Base-by-base conservation (phyloP, 495 filamentous ascomycete genomes). In the Penicillium silybi region DNA sequence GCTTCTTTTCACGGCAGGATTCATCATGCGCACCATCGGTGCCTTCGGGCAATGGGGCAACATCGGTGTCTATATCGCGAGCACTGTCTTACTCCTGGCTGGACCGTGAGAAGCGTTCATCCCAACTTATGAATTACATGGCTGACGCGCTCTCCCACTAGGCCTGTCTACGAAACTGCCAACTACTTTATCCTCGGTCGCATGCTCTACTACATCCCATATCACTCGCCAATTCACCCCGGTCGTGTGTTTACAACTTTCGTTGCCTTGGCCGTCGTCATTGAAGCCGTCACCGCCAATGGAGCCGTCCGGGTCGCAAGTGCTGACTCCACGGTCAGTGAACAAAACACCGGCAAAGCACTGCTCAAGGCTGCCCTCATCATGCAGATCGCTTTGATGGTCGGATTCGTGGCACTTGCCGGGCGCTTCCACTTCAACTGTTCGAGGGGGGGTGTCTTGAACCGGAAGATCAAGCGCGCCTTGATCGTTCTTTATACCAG, bases 131-230 rank as follows among this genome's bases (percentile, higher is more conserved):
- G 26, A 19, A 7, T n/a, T 6, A 11, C 10, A 6, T 41, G 2
- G 51, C 54, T 44, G 9, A 59, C 29, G n/a, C 41, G 11, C 17
- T 16, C 15, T n/a, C 34, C 18, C 16, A 6, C 23, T 44, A 87
- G 85, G 6, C 88, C 88, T 6, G 68, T 91, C 41, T 87, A 87
- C 53, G 85, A 88, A 56, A 80, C 84, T 0, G 77, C 82, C 23
- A 88, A 93, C 63, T 93, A 90, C 67, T 77, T 88, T 56, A 80
- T 85, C 46, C 80, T 92, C 18, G 88, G 86, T 20, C 84, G 88
- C 6, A 81, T 87, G 43, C 75, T 93, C 4, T 89, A 86, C 69
- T 90, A 89, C 68, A 82, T 88, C 26, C 89, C 89, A 0, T 86
- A 90, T 54, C 79, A 85, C 53, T 83, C 87, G 0, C 86, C 87